Base-by-base conservation (phyloP, 176 grass and related monocot species). In the Hsuehochloa calcarea region DNA sequence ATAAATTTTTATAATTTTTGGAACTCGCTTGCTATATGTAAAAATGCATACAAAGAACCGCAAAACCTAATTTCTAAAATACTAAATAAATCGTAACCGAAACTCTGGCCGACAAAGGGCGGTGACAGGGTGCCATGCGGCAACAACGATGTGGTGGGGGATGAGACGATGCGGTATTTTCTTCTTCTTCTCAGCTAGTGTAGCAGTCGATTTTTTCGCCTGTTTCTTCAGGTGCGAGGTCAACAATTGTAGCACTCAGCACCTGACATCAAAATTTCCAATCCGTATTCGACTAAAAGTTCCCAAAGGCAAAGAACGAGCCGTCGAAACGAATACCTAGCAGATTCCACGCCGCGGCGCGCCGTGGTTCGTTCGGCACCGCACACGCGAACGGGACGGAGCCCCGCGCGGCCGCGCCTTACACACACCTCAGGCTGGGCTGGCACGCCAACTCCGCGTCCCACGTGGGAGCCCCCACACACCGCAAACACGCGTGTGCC, bases 391-490 rank as follows among this genome's bases (percentile, higher is more conserved):
- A 52, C 15, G 23, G 10, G 10, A 13, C 23, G 23, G 59, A 2
- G 10, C 0, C 9, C 1, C 1, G 2, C 31, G 34, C 34, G 44
- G 23, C 5, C 19, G 10, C 62, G 27, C 10, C 22, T 23, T 26
- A 51, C 82, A 0, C 71, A 1, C 44, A 9, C 61, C 1, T 22
- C 23, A 0, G 31, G 55, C 83, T 64, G 40, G 61, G 70, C 70
- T 74, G 80, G 75, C 88, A 59, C 31, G 74, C 60, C 4, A 84
- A 20, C 19, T 35, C 82, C 51, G 70, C 69, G 40, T 43, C 29
- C 60, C 89, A 90, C 80, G 85, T 67, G 72, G 83, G 88, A 22
- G n/a, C 89, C 87, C 38, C 16, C 56, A 5, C 38, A 19, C 55
- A 35, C 34, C 79, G 49, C 17, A 4, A 59, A 79, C 89, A 84